Conservation (phyloP, 305 asterid genomes). For the Solanum hybrid region DNA sequence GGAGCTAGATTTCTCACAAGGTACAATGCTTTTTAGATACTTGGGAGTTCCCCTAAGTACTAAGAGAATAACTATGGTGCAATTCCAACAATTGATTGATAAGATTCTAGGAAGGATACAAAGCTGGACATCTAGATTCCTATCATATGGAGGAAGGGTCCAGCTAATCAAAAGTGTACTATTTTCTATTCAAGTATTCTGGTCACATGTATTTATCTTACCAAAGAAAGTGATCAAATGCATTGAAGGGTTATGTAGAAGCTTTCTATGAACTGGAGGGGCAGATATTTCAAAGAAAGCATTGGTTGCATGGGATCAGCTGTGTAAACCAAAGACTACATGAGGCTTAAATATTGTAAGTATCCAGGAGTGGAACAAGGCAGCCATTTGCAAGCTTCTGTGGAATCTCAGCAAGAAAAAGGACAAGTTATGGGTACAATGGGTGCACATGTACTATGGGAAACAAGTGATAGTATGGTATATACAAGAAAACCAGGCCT, state of each 20-base stretch:
- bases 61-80: background rate
- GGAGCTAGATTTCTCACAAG: background rate
- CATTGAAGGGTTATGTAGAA: background rate
- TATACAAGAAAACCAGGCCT: background rate
- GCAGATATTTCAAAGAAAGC: background rate
- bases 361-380: background rate
- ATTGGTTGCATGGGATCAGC: background rate
- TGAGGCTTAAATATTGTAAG: background rate
- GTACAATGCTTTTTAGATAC: background rate
- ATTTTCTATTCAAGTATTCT: background rate
- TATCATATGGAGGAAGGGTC: background rate
- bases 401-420: background rate
- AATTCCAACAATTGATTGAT: background rate
- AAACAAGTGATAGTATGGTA: background rate
- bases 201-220: no score
- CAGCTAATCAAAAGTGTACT: background rate
- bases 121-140: background rate
- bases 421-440: background rate
- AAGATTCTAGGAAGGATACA: background rate
- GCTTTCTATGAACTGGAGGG: background rate
- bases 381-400: background rate
- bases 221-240: background rate
- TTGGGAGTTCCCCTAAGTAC: background rate
- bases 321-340: background rate
- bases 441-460: background rate